These are phyloP conservation scores for Starmerella scarabaei DNA, from an alignment of 805 yeast species.

Conservation along the genomic window DNA sequence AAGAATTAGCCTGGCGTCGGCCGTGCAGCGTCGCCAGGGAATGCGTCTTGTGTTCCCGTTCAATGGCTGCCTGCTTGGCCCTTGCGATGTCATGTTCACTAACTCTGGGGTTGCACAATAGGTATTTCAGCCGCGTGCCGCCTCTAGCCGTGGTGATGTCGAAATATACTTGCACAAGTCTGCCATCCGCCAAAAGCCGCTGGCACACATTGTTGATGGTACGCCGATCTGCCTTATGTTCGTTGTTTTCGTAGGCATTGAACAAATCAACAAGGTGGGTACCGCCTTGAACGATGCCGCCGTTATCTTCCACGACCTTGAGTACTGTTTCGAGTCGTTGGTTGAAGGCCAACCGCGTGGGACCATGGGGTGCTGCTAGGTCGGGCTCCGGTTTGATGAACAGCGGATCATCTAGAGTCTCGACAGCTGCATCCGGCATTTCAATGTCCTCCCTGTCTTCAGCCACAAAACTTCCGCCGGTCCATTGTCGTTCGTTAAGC, in stretches of 20 bases:
- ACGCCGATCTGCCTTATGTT: constrained; percentile 40
- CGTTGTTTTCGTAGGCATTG: constrained; percentile 26
- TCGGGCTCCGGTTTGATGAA: neutral
- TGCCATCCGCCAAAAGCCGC: constrained; percentile 27
- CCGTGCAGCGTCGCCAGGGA: constrained; percentile 2
- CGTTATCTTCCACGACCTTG: constrained; percentile 31
- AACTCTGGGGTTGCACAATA: constrained; percentile 23
- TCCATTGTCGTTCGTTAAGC: neutral
- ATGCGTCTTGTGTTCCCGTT: constrained; percentile 4
- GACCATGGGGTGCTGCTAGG: neutral
- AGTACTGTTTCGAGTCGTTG: constrained; percentile 36
- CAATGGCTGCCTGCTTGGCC: constrained; percentile 14
- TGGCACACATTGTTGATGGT: constrained; percentile 39
- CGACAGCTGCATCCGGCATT: neutral
- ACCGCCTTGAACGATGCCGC: constrained; percentile 38
- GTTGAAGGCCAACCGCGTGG: constrained; percentile 28
- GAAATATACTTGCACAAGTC: constrained; percentile 23
- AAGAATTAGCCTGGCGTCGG: neutral
- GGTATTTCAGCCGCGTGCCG: constrained; percentile 14
- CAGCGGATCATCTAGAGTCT: neutral
- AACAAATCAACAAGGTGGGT: constrained; percentile 31
- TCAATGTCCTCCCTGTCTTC: neutral
- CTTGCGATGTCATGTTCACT: constrained; percentile 19
- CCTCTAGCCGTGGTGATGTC: constrained; percentile 20
- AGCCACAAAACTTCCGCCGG: neutral